These are phyloP conservation scores for Flaveria bidentis DNA, from an alignment of 129 eudicot species.

Conservation along the genomic window DNA sequence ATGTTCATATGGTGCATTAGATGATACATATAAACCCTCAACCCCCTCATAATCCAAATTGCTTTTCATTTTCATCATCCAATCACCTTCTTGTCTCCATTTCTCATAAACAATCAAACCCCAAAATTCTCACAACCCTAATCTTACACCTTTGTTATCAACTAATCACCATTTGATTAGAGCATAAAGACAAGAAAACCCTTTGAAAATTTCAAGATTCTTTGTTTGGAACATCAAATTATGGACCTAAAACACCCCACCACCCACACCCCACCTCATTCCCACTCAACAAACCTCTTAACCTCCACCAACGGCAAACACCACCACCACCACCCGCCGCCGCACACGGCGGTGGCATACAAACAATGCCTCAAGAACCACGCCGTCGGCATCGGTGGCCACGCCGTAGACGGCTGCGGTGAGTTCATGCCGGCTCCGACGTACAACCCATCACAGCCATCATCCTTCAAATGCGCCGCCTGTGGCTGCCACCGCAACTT, in stretches of 20 bases:
- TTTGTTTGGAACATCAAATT: not conserved
- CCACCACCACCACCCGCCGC: conserved; percentile 32
- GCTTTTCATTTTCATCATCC: conserved; percentile 30
- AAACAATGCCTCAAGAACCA: conserved; percentile 82
- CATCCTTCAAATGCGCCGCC: conserved; percentile 72
- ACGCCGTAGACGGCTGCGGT: conserved; percentile 87
- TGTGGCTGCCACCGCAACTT: conserved; percentile 94
- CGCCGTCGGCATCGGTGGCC: conserved; percentile 73
- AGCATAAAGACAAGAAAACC: conserved; percentile 26
- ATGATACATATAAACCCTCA: conserved; percentile 28
- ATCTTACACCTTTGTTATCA: not conserved
- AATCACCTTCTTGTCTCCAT: conserved; percentile 26
- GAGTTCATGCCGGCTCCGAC: conserved; percentile 69
- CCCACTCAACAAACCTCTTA: conserved; percentile 39
- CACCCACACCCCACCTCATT: conserved; percentile 44
- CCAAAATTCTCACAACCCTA: conserved; percentile 22
- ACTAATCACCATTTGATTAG: conserved; percentile 18
- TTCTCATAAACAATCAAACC: conserved; percentile 10
- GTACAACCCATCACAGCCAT: conserved; percentile 45
- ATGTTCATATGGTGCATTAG: conserved; percentile 20
- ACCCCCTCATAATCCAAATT: conserved; percentile 21
- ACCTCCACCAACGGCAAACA: conserved; percentile 50
- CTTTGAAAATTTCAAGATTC: conserved; percentile 17
- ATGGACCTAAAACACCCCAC: conserved; percentile 52
- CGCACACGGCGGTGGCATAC: conserved; percentile 38